These are phyloP conservation scores for Lagenaria siceraria DNA, from an alignment of 306 rosid species.

Conservation along the genomic window DNA sequence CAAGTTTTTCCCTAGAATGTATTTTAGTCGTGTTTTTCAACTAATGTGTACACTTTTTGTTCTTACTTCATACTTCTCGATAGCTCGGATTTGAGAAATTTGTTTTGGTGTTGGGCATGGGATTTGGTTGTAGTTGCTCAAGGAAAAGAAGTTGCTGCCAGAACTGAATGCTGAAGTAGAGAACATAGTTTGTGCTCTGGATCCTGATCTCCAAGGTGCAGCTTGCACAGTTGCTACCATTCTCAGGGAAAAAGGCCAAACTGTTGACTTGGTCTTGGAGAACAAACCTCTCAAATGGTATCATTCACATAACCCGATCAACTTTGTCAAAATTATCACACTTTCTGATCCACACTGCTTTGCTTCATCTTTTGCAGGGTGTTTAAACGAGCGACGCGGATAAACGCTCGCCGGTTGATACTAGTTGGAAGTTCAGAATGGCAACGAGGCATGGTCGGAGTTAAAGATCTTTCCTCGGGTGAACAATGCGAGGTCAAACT, in stretches of 20 bases:
- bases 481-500: slow-evolving; percentile 75
- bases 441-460: slow-evolving; percentile 78
- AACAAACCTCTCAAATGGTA: slow-evolving; percentile 94
- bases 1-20: too few relatives aligned
- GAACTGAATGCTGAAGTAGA: slow-evolving; percentile 43
- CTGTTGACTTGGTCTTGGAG: slow-evolving; percentile 86
- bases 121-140: slow-evolving; percentile 53
- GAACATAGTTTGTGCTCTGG: slow-evolving; percentile 81
- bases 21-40: neutral
- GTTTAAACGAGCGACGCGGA: slow-evolving; percentile 62
- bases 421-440: slow-evolving; percentile 87
- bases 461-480: slow-evolving; percentile 76
- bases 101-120: neutral
- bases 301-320: neutral
- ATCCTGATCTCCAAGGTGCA: slow-evolving; percentile 75
- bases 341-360: neutral
- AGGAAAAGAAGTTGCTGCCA: slow-evolving; percentile 77
- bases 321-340: neutral
- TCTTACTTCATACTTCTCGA: neutral
- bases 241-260: slow-evolving; percentile 65
- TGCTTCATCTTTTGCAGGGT: slow-evolving; percentile 41
- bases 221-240: slow-evolving; percentile 75
- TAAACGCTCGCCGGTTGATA: slow-evolving; percentile 65
- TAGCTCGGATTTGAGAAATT: neutral
- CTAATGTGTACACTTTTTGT: neutral